phyloP scores from a whole-genome alignment of 345 rosid genomes.

The Populus euphratica region DNA sequence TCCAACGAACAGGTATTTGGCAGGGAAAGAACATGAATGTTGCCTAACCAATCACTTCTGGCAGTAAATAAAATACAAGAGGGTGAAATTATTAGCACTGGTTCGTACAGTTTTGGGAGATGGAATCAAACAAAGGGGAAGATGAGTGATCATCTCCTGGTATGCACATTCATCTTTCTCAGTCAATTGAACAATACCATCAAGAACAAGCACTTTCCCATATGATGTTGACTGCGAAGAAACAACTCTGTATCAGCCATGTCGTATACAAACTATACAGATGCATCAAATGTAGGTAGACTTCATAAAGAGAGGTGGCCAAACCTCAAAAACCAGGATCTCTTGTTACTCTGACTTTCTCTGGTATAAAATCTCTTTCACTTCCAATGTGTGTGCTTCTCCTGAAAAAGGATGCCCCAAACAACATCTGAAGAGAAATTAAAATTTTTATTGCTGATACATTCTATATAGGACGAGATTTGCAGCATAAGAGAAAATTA shows the following conservation, averaged over 20 bases:
- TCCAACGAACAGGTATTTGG: neutral
- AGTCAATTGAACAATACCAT: slow-evolving; percentile 89
- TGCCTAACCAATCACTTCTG: neutral
- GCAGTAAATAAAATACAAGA: neutral
- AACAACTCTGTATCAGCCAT: slow-evolving; percentile 5
- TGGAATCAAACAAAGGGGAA: slow-evolving; percentile 83
- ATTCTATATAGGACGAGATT: neutral
- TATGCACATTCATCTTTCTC: slow-evolving; percentile 97
- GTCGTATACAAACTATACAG: neutral
- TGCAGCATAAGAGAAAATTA: neutral
- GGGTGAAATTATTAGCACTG: neutral
- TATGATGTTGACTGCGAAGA: slow-evolving; percentile 68
- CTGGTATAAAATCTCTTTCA: slow-evolving; percentile 61
- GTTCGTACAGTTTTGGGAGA: slow-evolving; percentile 67
- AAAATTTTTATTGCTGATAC: too few relatives aligned
- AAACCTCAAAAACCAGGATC: slow-evolving; percentile 86
- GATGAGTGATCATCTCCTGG: slow-evolving; percentile 99
- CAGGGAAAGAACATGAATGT: neutral
- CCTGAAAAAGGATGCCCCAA: slow-evolving; percentile 40
- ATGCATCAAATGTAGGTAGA: neutral
- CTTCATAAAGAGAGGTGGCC: neutral
- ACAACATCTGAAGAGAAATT: neutral
- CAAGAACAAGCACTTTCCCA: slow-evolving; percentile 97
- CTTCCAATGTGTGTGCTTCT: slow-evolving; percentile 92
- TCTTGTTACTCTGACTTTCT: slow-evolving; percentile 88